A percentile compares a stretch with the other conserved stretches of the same genome.
These are phyloP conservation scores for Globisporangium viniferum DNA, from an alignment of 352 stramenopile genomes.

Conservation along the genomic window DNA sequence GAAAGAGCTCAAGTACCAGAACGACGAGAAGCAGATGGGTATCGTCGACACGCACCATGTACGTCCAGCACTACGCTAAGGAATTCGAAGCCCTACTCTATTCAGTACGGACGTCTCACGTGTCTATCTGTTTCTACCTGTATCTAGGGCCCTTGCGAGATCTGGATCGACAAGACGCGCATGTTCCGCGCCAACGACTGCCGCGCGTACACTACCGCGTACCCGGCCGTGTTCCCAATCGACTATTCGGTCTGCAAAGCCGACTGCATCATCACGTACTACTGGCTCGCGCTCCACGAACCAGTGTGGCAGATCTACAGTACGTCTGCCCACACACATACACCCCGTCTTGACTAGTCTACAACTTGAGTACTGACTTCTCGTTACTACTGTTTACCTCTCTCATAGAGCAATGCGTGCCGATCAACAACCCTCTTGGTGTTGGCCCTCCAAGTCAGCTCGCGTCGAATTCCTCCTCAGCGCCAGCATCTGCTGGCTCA, in stretches of 20 bases:
- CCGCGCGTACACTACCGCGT: conserved; percentile 25
- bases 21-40: conserved; percentile 35
- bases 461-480: not conserved
- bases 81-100: not conserved
- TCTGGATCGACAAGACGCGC: conserved; percentile 38
- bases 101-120: not conserved
- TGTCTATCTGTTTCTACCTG: not conserved
- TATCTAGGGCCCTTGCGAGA: conserved; percentile 32
- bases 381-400: no score
- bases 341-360: no score
- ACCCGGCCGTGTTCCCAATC: conserved; percentile 47
- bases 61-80: not conserved
- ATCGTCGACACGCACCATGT: conserved; percentile 42
- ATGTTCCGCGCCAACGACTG: conserved; percentile 43
- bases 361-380: no score
- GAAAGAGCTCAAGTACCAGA: conserved; percentile 42
- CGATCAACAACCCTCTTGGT: conserved; percentile 21
- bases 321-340: not conserved
- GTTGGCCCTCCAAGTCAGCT: not conserved
- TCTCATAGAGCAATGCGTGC: conserved; percentile 27
- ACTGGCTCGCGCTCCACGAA: conserved; percentile 52
- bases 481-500: not conserved
- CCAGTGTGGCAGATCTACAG: conserved; percentile 52
- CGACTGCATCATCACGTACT: conserved; percentile 51
- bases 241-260: conserved; percentile 46